A percentile compares a stretch with the other conserved stretches of the same genome.
These are phyloP conservation scores for Omphalotus olearius DNA, from an alignment of 1,284 basidiomycete species.

Conservation along the genomic window DNA sequence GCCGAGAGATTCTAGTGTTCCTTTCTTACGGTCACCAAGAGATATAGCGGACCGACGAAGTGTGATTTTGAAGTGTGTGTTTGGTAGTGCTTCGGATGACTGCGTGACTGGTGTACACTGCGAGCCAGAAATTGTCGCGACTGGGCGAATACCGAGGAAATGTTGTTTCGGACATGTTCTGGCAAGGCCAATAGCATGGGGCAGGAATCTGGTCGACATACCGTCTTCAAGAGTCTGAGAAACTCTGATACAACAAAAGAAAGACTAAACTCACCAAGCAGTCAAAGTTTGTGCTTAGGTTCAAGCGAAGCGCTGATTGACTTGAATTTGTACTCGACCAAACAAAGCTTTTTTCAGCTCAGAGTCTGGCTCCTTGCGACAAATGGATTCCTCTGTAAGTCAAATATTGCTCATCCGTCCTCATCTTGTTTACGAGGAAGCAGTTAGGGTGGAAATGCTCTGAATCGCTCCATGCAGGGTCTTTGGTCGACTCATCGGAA, in stretches of 20 bases:
- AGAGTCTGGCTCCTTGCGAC: background rate
- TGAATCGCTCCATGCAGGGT: slow-evolving; percentile 75
- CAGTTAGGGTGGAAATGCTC: slow-evolving; percentile 64
- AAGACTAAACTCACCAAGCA: too few species aligned
- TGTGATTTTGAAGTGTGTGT: slow-evolving; percentile 82
- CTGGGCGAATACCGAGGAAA: background rate
- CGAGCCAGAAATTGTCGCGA: background rate
- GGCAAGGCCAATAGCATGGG: background rate
- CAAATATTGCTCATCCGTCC: background rate
- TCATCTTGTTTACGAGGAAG: slow-evolving; percentile 26
- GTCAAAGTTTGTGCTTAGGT: too few species aligned
- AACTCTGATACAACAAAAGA: too few species aligned
- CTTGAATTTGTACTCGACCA: too few species aligned
- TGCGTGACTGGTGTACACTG: background rate
- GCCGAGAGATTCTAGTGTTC: slow-evolving; percentile 72
- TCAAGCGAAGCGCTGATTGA: too few species aligned
- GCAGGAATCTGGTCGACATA: background rate
- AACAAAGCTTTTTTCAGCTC: slow-evolving; percentile 1
- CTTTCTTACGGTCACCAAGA: slow-evolving; percentile 66
- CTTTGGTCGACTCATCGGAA: slow-evolving; percentile 65
- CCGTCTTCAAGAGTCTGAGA: background rate
- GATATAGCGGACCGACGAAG: slow-evolving; percentile 80
- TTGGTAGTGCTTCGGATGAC: slow-evolving; percentile 21
- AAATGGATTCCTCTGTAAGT: slow-evolving; percentile 15
- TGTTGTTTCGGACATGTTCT: background rate